Evolutionary conservation across 2,329 filamentous ascomycete species (phyloP), one percentile per base, ranked within the genome.

Genomic region (Zalaria obscura): DNA sequence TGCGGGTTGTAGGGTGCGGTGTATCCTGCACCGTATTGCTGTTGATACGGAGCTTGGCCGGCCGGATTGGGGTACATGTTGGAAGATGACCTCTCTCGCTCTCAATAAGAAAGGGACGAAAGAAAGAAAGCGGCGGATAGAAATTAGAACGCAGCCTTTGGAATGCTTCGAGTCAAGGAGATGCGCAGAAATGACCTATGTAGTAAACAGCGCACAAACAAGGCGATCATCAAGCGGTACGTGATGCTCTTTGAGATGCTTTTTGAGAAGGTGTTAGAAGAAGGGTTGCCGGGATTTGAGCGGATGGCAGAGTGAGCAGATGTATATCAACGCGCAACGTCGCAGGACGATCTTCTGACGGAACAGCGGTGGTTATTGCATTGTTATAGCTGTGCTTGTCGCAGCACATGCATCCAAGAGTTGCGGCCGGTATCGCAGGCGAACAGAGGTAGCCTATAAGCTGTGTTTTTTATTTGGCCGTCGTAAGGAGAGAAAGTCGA

Each of bases 31-130:
- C 29, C 56, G 46, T 46, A 46, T 35, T 42, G 41, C 31, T 40
- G 39, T 35, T 60, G 50, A 45, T 59, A 57, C 9, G 43, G 40
- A 25, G 52, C 45, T 43, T 57, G 47, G 55, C 54, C 46, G 48
- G 55, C 53, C 25, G 55, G 49, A 37, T 55, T 51, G 31, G 57
- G 55, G 38, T 46, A 44, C 40, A 42, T 44, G 38, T 36, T 32
- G 37, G 25, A 27, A 29, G 38, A 26, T 36, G 37, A 40, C 26
- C 31, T 32, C 36, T 38, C 32, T 29, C 25, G 26, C 31, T 28
- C 10, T 36, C 7, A 9, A 36, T 7, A 26, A 32, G 39, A 32
- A 42, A 42, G 39, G 10, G 35, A 34, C 11, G 35, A 28, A 5
- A 36, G 26, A 39, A n/a, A 32, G 2, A 18, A 18, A 18, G 18